phyloP scores from a whole-genome alignment of 768 basidiomycete species.

The Chiua virens region DNA sequence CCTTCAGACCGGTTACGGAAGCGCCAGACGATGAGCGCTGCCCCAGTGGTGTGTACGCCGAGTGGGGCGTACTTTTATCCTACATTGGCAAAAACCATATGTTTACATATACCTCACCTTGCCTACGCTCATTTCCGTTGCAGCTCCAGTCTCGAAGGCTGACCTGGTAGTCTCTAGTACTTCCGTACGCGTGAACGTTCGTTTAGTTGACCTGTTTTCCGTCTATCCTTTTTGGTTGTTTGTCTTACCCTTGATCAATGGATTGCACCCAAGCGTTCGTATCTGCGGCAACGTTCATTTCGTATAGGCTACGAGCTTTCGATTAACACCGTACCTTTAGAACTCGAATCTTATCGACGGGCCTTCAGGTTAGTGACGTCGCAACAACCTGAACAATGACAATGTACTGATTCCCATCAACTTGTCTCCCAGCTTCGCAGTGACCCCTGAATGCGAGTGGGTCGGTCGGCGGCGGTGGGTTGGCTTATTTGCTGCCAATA shows the following conservation, averaged over 20 bases:
- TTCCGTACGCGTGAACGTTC: background rate
- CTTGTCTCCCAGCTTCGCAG: no score
- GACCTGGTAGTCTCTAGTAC: constrained; percentile 1
- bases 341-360: no score
- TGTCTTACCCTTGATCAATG: constrained; percentile 13
- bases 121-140: constrained; percentile 21
- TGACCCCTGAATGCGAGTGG: no score
- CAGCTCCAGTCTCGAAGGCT: constrained; percentile 6
- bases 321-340: no score
- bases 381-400: no score
- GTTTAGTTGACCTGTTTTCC: constrained; percentile 2
- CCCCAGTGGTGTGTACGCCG: background rate
- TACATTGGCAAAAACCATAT: constrained; percentile 6
- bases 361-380: no score
- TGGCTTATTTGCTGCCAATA: no score
- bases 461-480: no score
- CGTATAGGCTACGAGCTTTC: no score
- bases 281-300: no score
- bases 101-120: constrained; percentile 27
- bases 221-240: constrained; percentile 8
- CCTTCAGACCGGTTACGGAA: constrained; percentile 80
- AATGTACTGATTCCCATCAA: no score
- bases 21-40: constrained; percentile 29
- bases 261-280: background rate
- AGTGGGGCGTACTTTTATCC: constrained; percentile 1